Percentiles rank a stretch among this genome's conserved stretches.
Evolutionary conservation across 2,329 filamentous ascomycete genomes (phyloP).

Genomic region (Hypoxylon sp.): DNA sequence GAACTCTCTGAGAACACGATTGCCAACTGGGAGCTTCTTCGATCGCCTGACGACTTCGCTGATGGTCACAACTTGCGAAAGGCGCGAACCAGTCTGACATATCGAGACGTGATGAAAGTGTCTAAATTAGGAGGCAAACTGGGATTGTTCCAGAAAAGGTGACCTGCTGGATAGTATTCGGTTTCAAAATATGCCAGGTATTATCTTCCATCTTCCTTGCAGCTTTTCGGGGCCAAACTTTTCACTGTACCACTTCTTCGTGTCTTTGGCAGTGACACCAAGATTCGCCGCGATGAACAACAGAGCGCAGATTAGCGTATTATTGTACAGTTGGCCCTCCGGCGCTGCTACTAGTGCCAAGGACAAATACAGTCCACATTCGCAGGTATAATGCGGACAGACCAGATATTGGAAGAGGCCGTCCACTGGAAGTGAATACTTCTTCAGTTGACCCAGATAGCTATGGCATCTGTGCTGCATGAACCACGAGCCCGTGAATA

Average conservation of each 20-base stretch:
- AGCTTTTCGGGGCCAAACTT: slow-evolving; percentile 77
- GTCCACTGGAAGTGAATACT: slow-evolving; percentile 82
- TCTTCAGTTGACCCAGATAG: slow-evolving; percentile 74
- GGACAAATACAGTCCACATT: slow-evolving; percentile 84
- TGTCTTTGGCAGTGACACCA: slow-evolving; percentile 80
- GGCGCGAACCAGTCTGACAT: slow-evolving; percentile 77
- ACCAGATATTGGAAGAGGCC: slow-evolving; percentile 76
- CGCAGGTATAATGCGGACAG: slow-evolving; percentile 91
- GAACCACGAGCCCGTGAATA: slow-evolving; percentile 75
- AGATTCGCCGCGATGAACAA: slow-evolving; percentile 82
- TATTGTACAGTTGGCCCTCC: slow-evolving; percentile 70
- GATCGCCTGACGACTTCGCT: slow-evolving; percentile 55
- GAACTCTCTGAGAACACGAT: slow-evolving; percentile 68
- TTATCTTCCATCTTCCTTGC: slow-evolving; percentile 74
- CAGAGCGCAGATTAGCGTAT: slow-evolving; percentile 73
- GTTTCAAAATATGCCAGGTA: slow-evolving; percentile 71
- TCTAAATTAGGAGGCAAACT: slow-evolving; percentile 76
- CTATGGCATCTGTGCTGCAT: slow-evolving; percentile 79
- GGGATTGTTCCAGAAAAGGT: slow-evolving; percentile 58
- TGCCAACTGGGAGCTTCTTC: slow-evolving; percentile 76
- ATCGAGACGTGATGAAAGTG: slow-evolving; percentile 85
- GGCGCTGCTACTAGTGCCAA: slow-evolving; percentile 80
- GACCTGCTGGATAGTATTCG: slow-evolving; percentile 27
- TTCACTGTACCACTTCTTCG: slow-evolving; percentile 78
- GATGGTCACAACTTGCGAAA: slow-evolving; percentile 65